phyloP scores from a whole-genome alignment of 352 stramenopile genomes.

The Phytophthora podocarpi region DNA sequence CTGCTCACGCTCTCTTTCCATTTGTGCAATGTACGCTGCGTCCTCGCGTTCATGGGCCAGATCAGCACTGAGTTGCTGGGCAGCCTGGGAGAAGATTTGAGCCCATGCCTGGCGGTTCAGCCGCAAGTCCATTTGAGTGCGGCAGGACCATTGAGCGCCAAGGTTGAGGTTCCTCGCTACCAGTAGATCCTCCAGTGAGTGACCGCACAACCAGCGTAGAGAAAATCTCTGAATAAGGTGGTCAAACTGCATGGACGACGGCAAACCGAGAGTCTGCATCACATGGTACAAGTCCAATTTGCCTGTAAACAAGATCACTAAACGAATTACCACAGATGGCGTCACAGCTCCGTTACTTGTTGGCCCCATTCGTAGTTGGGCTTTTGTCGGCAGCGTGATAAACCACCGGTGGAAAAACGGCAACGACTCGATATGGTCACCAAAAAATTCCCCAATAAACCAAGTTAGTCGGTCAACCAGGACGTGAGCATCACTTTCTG shows the following conservation, averaged over 20 bases:
- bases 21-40: slow-evolving; percentile 38
- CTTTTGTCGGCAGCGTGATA: slow-evolving; percentile 57
- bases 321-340: slow-evolving; percentile 46
- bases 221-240: slow-evolving; percentile 57
- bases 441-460: slow-evolving; percentile 61
- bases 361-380: slow-evolving; percentile 45
- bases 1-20: slow-evolving; percentile 16
- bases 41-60: slow-evolving; percentile 36
- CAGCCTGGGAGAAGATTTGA: slow-evolving; percentile 59
- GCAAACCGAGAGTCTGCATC: slow-evolving; percentile 55
- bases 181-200: slow-evolving; percentile 65
- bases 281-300: slow-evolving; percentile 65
- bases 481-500: slow-evolving; percentile 55
- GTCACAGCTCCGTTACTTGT: slow-evolving; percentile 15
- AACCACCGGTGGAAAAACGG: slow-evolving; percentile 75
- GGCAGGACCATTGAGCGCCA: slow-evolving; percentile 56
- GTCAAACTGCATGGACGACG: slow-evolving; percentile 67
- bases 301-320: slow-evolving; percentile 71
- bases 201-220: slow-evolving; percentile 49
- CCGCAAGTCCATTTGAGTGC: slow-evolving; percentile 54
- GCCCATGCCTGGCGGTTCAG: slow-evolving; percentile 60
- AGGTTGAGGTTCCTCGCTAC: slow-evolving; percentile 61
- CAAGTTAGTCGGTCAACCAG: slow-evolving; percentile 52
- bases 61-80: slow-evolving; percentile 44
- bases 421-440: slow-evolving; percentile 59